Percentiles rank a stretch among this genome's conserved stretches.
Evolutionary conservation across 495 filamentous ascomycete species (phyloP).

Genomic region (Penicillium chermesinum): DNA sequence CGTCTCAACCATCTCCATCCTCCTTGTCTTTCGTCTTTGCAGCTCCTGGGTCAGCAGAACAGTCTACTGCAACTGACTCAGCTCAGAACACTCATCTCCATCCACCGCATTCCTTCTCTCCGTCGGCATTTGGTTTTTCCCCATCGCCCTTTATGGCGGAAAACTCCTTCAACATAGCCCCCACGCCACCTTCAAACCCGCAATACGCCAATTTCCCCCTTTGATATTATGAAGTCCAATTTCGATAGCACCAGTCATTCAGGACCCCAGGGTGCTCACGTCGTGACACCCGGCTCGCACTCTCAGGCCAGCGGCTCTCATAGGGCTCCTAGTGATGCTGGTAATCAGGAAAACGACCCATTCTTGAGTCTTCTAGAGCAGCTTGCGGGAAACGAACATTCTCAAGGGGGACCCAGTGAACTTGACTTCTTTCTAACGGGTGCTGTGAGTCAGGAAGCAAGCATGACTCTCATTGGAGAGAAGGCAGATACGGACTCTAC

Average conservation of each 20-base stretch:
- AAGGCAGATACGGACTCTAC: too few relatives aligned
- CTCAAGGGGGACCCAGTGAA: constrained; percentile 58
- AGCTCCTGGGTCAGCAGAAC: constrained; percentile 17
- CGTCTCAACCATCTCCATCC: constrained; percentile 12
- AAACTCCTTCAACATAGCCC: constrained; percentile 21
- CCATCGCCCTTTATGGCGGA: constrained; percentile 31
- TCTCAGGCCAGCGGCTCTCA: constrained; percentile 35
- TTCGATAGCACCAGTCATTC: background rate
- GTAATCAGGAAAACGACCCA: constrained; percentile 62
- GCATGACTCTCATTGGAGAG: background rate
- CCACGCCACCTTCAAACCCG: constrained; percentile 32
- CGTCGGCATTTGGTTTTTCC: constrained; percentile 27
- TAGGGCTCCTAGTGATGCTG: constrained; percentile 22
- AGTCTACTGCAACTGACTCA: background rate
- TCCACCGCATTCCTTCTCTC: constrained; percentile 28
- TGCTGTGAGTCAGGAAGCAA: constrained; percentile 18
- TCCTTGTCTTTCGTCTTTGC: constrained; percentile 24
- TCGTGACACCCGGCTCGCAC: constrained; percentile 33
- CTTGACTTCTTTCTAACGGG: constrained; percentile 62
- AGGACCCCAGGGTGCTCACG: constrained; percentile 7
- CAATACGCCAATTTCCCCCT: constrained; percentile 45
- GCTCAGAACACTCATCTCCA: constrained; percentile 11
- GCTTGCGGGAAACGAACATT: constrained; percentile 68
- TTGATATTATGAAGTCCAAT: constrained; percentile 25
- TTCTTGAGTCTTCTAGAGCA: constrained; percentile 76